Evolutionary conservation across 169 alveolate genomes (phyloP).

Genomic region (Toxoplasma gondii): DNA sequence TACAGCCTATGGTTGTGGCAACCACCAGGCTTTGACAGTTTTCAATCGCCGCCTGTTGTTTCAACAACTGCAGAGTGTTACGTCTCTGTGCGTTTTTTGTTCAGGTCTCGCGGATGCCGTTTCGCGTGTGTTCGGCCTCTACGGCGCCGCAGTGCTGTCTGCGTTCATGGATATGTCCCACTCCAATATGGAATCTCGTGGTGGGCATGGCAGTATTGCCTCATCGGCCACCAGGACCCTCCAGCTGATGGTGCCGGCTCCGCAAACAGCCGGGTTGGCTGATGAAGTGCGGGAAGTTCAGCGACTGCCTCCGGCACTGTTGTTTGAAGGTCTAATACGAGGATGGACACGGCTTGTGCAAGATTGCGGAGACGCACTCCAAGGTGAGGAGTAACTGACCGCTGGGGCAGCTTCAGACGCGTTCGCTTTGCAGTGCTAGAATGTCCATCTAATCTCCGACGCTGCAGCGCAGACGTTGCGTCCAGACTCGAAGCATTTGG

Average conservation of each 20-base stretch:
- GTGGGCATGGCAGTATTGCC: background rate
- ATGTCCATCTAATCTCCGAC: no score
- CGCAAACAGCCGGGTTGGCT: background rate
- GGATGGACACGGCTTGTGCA: slow-evolving; percentile 19
- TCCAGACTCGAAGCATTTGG: no score
- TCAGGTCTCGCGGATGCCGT: slow-evolving; percentile 26
- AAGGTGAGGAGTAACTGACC: background rate
- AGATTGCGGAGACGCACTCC: slow-evolving; percentile 2
- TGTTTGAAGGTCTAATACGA: background rate
- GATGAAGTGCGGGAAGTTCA: background rate
- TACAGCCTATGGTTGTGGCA: no score
- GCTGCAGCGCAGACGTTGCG: no score
- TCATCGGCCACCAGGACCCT: background rate
- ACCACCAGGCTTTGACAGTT: no score
- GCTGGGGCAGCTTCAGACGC: no score
- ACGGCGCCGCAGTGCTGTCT: background rate
- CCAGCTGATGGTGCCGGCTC: background rate
- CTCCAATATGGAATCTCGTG: background rate
- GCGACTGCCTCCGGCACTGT: slow-evolving; percentile 23
- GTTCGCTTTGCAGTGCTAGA: no score
- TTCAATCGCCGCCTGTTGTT: no score
- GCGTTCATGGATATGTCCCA: background rate
- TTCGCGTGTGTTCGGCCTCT: slow-evolving; percentile 18
- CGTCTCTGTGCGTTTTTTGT: background rate
- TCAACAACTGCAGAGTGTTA: no score